phyloP scores from a whole-genome alignment of 768 basidiomycete genomes.

The Cytidiella melzeri region DNA sequence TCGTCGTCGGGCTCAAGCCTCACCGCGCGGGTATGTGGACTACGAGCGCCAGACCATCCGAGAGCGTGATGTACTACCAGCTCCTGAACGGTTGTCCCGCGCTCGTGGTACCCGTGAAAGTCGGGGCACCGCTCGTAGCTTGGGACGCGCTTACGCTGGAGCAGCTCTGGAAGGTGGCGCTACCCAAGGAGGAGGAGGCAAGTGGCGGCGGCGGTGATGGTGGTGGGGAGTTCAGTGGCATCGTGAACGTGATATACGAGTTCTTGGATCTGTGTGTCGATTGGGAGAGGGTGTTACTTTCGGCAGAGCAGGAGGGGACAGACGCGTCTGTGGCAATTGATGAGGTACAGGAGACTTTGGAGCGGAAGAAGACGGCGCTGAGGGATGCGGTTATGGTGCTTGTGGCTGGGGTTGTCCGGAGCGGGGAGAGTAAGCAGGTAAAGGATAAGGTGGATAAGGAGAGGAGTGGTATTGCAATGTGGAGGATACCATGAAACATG shows the following conservation, averaged over 20 bases:
- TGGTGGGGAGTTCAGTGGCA: conserved; percentile 43
- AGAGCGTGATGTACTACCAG: conserved; percentile 59
- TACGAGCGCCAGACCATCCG: conserved; percentile 49
- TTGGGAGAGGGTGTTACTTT: conserved; percentile 45
- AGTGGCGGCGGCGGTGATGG: conserved; percentile 20
- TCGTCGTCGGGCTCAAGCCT: conserved; percentile 54
- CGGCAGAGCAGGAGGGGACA: conserved; percentile 10
- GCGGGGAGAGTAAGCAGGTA: conserved; percentile 45
- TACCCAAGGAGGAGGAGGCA: conserved; percentile 30
- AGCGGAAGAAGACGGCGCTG: conserved; percentile 34
- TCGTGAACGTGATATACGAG: conserved; percentile 51
- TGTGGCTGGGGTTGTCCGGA: conserved; percentile 50
- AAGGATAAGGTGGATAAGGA: conserved; percentile 51
- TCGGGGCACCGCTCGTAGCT: conserved; percentile 55
- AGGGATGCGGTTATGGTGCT: conserved; percentile 44
- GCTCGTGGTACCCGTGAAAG: conserved; percentile 51
- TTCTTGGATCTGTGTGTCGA: conserved; percentile 58
- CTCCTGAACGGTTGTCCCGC: conserved; percentile 57
- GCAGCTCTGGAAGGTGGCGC: conserved; percentile 45
- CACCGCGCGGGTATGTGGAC: conserved; percentile 52
- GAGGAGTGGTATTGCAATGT: conserved; percentile 59
- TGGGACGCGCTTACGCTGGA: conserved; percentile 60
- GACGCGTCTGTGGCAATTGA: conserved; percentile 6
- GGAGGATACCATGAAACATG: conserved; percentile 54
- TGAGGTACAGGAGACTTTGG: conserved; percentile 15